phyloP scores from a whole-genome alignment of 352 stramenopile genomes.

The Globisporangium iwayamae region DNA sequence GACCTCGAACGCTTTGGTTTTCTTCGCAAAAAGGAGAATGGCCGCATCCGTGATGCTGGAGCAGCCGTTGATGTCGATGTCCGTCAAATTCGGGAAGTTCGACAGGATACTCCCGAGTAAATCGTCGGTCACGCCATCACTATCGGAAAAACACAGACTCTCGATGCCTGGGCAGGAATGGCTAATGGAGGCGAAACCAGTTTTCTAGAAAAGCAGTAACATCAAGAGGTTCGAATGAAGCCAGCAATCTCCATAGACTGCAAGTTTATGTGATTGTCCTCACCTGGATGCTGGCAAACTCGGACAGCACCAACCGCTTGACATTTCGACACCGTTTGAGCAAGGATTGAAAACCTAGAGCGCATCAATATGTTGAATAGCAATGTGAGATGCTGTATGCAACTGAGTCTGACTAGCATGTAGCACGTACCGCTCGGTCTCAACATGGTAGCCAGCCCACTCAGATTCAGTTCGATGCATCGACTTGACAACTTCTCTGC shows the following conservation, averaged over 20 bases:
- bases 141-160: constrained; percentile 37
- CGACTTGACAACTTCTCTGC: constrained; percentile 31
- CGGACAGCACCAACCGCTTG: constrained; percentile 32
- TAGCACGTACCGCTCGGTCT: constrained; percentile 28
- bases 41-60: constrained; percentile 51
- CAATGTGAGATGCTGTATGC: too few species aligned
- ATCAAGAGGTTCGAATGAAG: background rate
- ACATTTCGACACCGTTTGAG: constrained; percentile 38
- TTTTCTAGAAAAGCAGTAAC: constrained; percentile 35
- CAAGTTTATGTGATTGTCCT: constrained; percentile 9
- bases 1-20: constrained; percentile 24
- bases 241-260: constrained; percentile 8
- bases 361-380: background rate
- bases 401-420: background rate
- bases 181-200: constrained; percentile 30
- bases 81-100: constrained; percentile 33
- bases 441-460: constrained; percentile 27
- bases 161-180: constrained; percentile 25
- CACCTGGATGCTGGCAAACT: constrained; percentile 35
- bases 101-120: constrained; percentile 32
- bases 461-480: constrained; percentile 48
- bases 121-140: constrained; percentile 52
- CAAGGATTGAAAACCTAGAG: constrained; percentile 32
- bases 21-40: constrained; percentile 41
- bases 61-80: constrained; percentile 48